These are phyloP conservation scores for Heliamphora pulchella DNA, from an alignment of 179 eudicot genomes.

Conservation along the genomic window DNA sequence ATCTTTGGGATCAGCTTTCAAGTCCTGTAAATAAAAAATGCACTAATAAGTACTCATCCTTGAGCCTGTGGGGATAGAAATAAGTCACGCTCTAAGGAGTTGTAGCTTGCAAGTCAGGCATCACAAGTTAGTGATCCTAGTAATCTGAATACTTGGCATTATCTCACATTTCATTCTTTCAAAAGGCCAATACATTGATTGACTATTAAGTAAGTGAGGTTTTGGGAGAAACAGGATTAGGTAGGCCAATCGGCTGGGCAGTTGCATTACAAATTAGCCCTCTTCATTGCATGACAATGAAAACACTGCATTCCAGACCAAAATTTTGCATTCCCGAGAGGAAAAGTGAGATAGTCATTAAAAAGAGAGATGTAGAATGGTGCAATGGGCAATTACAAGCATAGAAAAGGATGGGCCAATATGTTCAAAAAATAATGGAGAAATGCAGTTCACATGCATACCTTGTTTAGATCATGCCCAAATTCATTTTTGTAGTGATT, in stretches of 20 bases:
- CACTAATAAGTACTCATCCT: not conserved
- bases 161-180: too few relatives aligned
- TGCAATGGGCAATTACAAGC: not conserved
- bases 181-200: not conserved
- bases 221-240: not conserved
- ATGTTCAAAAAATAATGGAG: not conserved
- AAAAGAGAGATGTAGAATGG: not conserved
- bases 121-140: too few relatives aligned
- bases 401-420: not conserved
- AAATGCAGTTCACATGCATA: conserved; percentile 16
- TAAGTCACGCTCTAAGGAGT: not conserved
- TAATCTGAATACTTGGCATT: too few relatives aligned
- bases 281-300: not conserved
- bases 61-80: not conserved
- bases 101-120: too few relatives aligned
- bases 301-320: not conserved
- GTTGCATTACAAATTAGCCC: not conserved
- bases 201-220: not conserved
- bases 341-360: not conserved
- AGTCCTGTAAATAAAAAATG: conserved; percentile 36
- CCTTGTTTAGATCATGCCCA: conserved; percentile 72
- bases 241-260: not conserved
- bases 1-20: conserved; percentile 59
- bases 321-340: not conserved
- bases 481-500: conserved; percentile 61